A percentile compares a stretch with the other conserved stretches of the same genome.
phyloP scores from a whole-genome alignment of 108 stramenopile species.

The Discostella stelligeroides region DNA sequence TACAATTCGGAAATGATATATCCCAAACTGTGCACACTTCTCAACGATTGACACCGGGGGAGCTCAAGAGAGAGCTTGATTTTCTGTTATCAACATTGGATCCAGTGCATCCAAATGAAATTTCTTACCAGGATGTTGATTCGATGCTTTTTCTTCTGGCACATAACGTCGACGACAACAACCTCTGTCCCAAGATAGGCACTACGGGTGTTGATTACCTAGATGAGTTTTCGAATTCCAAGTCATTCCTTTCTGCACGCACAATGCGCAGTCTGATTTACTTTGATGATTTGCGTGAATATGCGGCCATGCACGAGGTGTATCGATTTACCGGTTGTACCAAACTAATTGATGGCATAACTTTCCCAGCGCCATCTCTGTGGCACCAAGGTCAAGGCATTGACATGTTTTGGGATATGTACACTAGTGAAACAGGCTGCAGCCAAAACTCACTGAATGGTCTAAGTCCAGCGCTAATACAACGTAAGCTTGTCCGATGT shows the following conservation, averaged over 20 bases:
- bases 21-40: conserved; percentile 5
- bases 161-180: conserved; percentile 40
- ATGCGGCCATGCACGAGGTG: conserved; percentile 34
- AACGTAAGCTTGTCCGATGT: conserved; percentile 22
- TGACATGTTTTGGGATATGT: conserved; percentile 35
- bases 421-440: conserved; percentile 29
- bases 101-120: conserved; percentile 4
- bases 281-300: conserved; percentile 41
- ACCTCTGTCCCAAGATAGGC: conserved; percentile 24
- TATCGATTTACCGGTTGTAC: conserved; percentile 30
- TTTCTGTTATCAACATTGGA: conserved; percentile 23
- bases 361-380: conserved; percentile 38
- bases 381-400: conserved; percentile 30
- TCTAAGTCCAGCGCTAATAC: conserved; percentile 8
- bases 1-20: not conserved
- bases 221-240: conserved; percentile 11
- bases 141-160: conserved; percentile 22
- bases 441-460: conserved; percentile 14
- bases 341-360: conserved; percentile 1
- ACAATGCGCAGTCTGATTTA: conserved; percentile 34
- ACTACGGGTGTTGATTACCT: conserved; percentile 11
- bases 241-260: conserved; percentile 24
- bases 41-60: conserved; percentile 26
- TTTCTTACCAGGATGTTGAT: conserved; percentile 36
- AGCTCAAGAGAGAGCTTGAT: conserved; percentile 33